Evolutionary conservation across 2,329 filamentous ascomycete species (phyloP).

Genomic region (Tolypocladium sp.): DNA sequence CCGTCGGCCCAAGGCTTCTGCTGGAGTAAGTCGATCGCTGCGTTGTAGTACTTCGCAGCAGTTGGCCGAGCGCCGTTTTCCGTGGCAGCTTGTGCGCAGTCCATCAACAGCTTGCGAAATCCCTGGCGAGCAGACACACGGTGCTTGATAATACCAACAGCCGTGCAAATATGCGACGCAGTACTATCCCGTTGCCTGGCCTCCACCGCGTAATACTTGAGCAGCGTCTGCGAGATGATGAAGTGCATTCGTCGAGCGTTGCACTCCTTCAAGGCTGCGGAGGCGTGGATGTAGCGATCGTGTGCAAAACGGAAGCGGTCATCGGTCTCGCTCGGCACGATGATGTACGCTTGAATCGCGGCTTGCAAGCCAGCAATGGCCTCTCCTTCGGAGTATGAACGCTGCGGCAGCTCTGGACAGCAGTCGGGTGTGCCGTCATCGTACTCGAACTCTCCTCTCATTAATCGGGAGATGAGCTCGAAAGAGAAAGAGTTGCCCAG

Average conservation of each 20-base stretch:
- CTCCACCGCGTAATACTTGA: constrained; percentile 59
- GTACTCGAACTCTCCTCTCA: constrained; percentile 65
- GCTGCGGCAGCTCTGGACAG: constrained; percentile 11
- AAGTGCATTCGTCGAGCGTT: constrained; percentile 80
- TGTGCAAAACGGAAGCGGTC: constrained; percentile 84
- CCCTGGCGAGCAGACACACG: constrained; percentile 50
- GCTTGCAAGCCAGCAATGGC: constrained; percentile 72
- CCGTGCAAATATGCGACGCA: constrained; percentile 73
- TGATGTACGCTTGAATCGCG: constrained; percentile 69
- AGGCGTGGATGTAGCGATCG: constrained; percentile 75
- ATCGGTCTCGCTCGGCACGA: constrained; percentile 74
- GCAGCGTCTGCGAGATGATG: constrained; percentile 71
- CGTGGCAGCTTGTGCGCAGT: constrained; percentile 68
- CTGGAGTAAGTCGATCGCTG: constrained; percentile 72
- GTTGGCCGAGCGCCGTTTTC: constrained; percentile 78
- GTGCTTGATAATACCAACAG: constrained; percentile 63
- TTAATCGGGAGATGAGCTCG: constrained; percentile 64
- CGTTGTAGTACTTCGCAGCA: constrained; percentile 71
- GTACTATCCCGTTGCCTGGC: constrained; percentile 59
- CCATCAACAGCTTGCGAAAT: constrained; percentile 68
- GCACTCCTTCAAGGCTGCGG: constrained; percentile 59
- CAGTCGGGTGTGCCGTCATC: constrained; percentile 34
- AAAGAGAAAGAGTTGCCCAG: constrained; percentile 81
- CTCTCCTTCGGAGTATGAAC: constrained; percentile 51
- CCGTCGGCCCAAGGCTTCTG: constrained; percentile 66